These are phyloP conservation scores for Flaveria brownii DNA, from an alignment of 129 eudicot genomes.

Conservation along the genomic window DNA sequence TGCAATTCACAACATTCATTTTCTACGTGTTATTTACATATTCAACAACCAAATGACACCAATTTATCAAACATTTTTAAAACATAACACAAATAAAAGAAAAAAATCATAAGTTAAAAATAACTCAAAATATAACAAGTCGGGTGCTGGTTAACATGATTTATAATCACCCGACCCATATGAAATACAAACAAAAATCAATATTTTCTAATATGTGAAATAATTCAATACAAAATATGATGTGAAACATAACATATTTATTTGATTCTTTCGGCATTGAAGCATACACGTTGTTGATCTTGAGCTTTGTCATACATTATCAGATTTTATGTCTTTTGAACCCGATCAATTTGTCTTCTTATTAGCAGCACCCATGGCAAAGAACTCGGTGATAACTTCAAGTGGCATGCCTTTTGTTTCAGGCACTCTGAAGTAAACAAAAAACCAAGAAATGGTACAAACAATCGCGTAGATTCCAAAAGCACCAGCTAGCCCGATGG, in stretches of 20 bases:
- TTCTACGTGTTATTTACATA: too few relatives aligned
- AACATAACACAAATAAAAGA: too few relatives aligned
- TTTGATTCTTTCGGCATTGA: constrained; percentile 14
- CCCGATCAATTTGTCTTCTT: constrained; percentile 40
- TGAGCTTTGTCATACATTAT: constrained; percentile 9
- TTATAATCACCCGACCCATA: too few relatives aligned
- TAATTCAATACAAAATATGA: constrained; percentile 21
- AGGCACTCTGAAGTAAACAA: constrained; percentile 74
- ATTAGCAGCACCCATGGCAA: constrained; percentile 75
- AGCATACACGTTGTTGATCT: constrained; percentile 25
- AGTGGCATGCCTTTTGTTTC: constrained; percentile 99
- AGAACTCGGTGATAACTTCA: constrained; percentile 94
- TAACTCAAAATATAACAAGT: too few relatives aligned
- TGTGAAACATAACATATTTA: constrained; percentile 28
- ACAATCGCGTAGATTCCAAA: constrained; percentile 77
- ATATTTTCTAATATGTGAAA: not conserved
- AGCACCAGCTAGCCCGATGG: constrained; percentile 86
- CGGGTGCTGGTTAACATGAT: too few relatives aligned
- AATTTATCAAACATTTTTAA: too few relatives aligned
- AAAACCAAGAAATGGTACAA: constrained; percentile 72
- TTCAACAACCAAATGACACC: too few relatives aligned
- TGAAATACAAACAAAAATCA: not conserved
- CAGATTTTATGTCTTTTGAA: not conserved
- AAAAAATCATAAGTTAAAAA: too few relatives aligned
- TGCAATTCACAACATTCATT: too few relatives aligned